Base-by-base conservation (phyloP, 805 yeast genomes). In the Zygosaccharomyces kombuchaensis region DNA sequence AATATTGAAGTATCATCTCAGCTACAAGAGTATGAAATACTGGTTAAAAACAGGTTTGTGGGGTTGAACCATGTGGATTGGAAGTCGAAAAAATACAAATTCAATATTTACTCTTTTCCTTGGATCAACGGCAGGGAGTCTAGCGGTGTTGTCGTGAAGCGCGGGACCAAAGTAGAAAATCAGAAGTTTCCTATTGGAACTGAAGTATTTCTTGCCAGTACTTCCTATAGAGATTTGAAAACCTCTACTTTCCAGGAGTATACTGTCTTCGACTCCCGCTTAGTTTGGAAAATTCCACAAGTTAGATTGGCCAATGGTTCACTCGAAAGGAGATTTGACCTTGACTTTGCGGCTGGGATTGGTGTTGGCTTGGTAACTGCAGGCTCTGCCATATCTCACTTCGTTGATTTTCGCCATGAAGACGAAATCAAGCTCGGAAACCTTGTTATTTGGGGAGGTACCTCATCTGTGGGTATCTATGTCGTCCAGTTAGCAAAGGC, bases 91-190 rank as follows among this genome's bases (percentile, higher is more conserved):
- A 71, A 69, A 44, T 74, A 68, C 50, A 61, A 64, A 34, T 74
- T 74, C 58, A 76, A 75, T 17, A 66, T 74, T 7, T 69, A 73
- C 50, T 66, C 71, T 10, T 72, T 73, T 46, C 78, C 78, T 8
- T 74, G 78, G 78, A 62, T 74, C 39, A 74, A 72, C 54, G 78
- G 78, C 12, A 59, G 78, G 30, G 78, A 74, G 52, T 62, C 71
- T 36, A 65, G 73, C 19, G 78, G 78, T 0, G 44, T 62, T 6
- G 66, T 74, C 2, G 66, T 63, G 6, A 58, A 65, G 29, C 44
- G 55, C 6, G 76, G 77, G 2, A 23, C 47, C 2, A 59, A 60
- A 27, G 75, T 71, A 6, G 56, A 54, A 29, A 38, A 23, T 6
- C 25, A 26, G 1, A 50, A 55, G 7, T 56, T 70, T 21, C 46